A percentile compares a stretch with the other conserved stretches of the same genome.
These are phyloP conservation scores for Fusarium sp. DNA, from an alignment of 2,329 filamentous ascomycete genomes.

Conservation along the genomic window DNA sequence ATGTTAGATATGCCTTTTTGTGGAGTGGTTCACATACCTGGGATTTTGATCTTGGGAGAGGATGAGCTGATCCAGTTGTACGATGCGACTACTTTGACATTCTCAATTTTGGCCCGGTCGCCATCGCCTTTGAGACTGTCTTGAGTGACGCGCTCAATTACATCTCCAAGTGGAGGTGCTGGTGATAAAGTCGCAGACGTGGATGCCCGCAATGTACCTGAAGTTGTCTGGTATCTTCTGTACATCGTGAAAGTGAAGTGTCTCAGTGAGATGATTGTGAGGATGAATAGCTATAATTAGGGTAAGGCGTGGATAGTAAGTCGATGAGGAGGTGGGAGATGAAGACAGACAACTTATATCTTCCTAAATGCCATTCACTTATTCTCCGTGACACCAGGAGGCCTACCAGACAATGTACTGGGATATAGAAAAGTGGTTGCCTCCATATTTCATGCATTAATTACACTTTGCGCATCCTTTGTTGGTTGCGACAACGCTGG, in stretches of 20 bases:
- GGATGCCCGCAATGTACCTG: background rate
- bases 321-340: background rate
- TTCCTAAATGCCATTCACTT: background rate
- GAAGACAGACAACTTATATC: conserved; percentile 1
- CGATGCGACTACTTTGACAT: conserved; percentile 58
- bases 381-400: background rate
- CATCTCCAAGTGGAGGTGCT: conserved; percentile 39
- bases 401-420: background rate
- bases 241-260: background rate
- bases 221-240: background rate
- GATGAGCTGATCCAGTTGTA: conserved; percentile 63
- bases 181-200: conserved; percentile 1
- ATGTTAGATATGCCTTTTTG: conserved; percentile 1
- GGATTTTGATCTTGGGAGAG: conserved; percentile 59
- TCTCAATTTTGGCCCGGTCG: conserved; percentile 47
- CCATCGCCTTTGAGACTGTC: conserved; percentile 1
- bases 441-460: conserved; percentile 1
- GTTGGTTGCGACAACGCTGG: conserved; percentile 10
- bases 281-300: background rate
- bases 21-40: conserved; percentile 47
- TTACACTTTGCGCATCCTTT: conserved; percentile 28
- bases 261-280: background rate
- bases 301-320: background rate
- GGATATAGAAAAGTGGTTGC: background rate
- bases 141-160: conserved; percentile 39